These are phyloP conservation scores for Penicillium steckii DNA, from an alignment of 495 filamentous ascomycete genomes.

Conservation along the genomic window DNA sequence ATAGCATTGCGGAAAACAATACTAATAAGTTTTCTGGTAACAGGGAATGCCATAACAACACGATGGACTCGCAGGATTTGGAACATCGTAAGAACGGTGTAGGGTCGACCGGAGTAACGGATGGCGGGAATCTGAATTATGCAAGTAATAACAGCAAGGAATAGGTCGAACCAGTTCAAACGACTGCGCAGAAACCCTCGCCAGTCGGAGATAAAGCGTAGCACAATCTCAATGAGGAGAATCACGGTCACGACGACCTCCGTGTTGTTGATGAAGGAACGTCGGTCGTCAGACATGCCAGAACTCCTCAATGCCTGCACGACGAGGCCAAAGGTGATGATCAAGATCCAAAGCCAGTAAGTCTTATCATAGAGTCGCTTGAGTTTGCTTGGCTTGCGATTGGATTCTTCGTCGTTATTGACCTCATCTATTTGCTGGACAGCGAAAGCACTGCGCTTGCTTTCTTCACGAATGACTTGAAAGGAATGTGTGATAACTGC, in stretches of 20 bases:
- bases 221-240: constrained; percentile 77
- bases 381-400: constrained; percentile 50
- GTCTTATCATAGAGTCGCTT: constrained; percentile 72
- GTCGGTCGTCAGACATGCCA: constrained; percentile 59
- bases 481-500: constrained; percentile 98
- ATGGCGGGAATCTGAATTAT: constrained; percentile 86
- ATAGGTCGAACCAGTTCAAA: constrained; percentile 77
- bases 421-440: constrained; percentile 58
- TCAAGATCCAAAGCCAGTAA: constrained; percentile 72
- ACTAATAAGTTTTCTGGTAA: constrained; percentile 80
- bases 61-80: constrained; percentile 92
- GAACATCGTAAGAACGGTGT: constrained; percentile 89
- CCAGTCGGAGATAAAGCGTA: constrained; percentile 78
- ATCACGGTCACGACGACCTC: constrained; percentile 77
- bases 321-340: constrained; percentile 76
- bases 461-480: constrained; percentile 97
- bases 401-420: constrained; percentile 33
- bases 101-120: constrained; percentile 69
- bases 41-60: constrained; percentile 82
- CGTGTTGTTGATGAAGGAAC: constrained; percentile 58
- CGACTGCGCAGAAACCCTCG: constrained; percentile 69
- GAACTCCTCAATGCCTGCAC: constrained; percentile 74
- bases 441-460: constrained; percentile 89
- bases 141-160: constrained; percentile 74
- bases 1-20: constrained; percentile 88